Base-by-base conservation (phyloP, 805 yeast species). In the Torulaspora franciscae region DNA sequence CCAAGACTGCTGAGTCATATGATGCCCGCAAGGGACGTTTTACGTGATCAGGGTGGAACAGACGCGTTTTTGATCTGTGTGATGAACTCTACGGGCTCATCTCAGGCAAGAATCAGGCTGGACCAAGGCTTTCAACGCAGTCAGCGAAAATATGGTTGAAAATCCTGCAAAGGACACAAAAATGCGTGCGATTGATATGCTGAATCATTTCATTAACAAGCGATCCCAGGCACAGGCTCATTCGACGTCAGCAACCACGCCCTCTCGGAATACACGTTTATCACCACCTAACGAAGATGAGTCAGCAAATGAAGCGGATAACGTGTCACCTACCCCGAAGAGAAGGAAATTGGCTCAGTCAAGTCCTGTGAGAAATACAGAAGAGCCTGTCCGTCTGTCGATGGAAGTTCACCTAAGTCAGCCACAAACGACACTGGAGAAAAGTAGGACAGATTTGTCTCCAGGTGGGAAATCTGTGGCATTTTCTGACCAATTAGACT, bases 401-500 rank as follows among this genome's bases (percentile, higher is more conserved):
- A 25, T 36, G 13, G 26, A 30, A 8, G 27, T 7, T 5, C 32
- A 32, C 14, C 23, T 30, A 13, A 30, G 17, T 2, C 13, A 35
- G 5, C 15, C 42, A 15, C 11, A 13, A 3, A 7, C 22, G 11
- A 10, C 13, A 17, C 7, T 26, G 7, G n/a, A 10, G 6, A 29
- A 32, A n/a, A 35, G 23, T 1, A 30, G n/a, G 23, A 17, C n/a
- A 25, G 30, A 24, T 23, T 33, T 36, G 7, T 61, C 65, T 4
- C 64, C 65, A 6, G 43, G 48, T 10, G 45, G 45, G 25, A 62
- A 62, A 44, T 37, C 55, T 1, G 67, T 62, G 4, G 58, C 64
- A 5, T 62, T 62, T 49, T 61, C 66, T 7, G 65, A 62, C 48
- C 47, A 49, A 37, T 32, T 62, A 6, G 63, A 57, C 32, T 54